Base-by-base conservation (phyloP, 805 yeast genomes). In the Starmerella gropengiesseri region DNA sequence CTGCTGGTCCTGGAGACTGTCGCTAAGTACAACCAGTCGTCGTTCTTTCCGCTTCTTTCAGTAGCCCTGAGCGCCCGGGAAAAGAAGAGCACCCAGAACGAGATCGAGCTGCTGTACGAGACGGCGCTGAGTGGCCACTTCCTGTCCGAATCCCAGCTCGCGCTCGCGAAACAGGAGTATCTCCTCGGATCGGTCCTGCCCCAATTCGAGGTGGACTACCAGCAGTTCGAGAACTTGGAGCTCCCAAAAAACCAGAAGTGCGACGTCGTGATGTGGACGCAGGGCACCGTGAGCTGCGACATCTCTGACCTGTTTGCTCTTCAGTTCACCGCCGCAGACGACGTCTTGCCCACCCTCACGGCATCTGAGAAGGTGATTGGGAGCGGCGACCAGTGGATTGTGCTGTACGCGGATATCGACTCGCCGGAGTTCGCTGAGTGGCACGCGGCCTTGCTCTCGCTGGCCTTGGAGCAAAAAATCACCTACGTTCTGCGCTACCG, bases 261-360 rank as follows among this genome's bases (percentile, higher is more conserved):
- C n/a, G 18, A 6, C 5, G 65, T 74, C 1, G 78, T 82, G 71
- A 57, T 77, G 7, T 55, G 64, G 44, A 68, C 68, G 49, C 75
- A 78, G 45, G 72, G 72, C 37, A 65, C 67, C 20, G 58, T 69
- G 2, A 79, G 78, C 55, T 77, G 86, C 53, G 73, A 78, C 8
- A 64, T 78, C 3, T 82, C 75, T 43, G 94, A 81, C 44, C 70
- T 85, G 1, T 91, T 74, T 59, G 94, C 95, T 3, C 66, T 91
- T 44, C 78, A 80, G 57, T 22, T 23, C 25, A n/a, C 27, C 8
- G 62, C 3, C 66, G 38, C 20, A 1, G 26, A 17, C 2, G 40
- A 43, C 5, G 32, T 38, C 11, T 11, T 27, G 13, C 57, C 60
- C 13, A 48, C 40, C 6, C 37, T 58, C n/a, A 44, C 54, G 16